Evolutionary conservation across 2,329 filamentous ascomycete species (phyloP).

Genomic region (Podosphaera aphanis): DNA sequence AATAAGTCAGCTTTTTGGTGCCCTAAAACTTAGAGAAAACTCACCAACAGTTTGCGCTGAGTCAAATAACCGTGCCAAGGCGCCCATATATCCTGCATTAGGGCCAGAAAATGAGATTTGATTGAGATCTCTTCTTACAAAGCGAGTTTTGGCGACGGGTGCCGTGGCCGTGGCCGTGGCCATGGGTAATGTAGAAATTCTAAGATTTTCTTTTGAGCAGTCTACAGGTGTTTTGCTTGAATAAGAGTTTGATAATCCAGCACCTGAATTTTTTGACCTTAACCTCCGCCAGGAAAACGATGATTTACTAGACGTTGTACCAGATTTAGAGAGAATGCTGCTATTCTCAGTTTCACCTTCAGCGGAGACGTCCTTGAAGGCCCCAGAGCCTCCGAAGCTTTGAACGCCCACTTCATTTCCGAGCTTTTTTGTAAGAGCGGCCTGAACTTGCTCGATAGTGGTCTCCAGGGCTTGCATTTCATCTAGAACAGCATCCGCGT

Average conservation of each 20-base stretch:
- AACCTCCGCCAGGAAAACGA: constrained; percentile 80
- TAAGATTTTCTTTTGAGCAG: constrained; percentile 32
- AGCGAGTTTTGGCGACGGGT: constrained; percentile 36
- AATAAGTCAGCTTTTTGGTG: constrained; percentile 12
- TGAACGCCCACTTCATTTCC: constrained; percentile 84
- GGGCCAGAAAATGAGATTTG: constrained; percentile 57
- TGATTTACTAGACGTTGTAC: constrained; percentile 47
- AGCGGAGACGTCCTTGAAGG: constrained; percentile 49
- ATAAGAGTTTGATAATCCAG: constrained; percentile 30
- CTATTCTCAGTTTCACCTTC: constrained; percentile 22
- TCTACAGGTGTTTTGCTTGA: constrained; percentile 22
- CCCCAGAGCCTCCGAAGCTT: constrained; percentile 28
- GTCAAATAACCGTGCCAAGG: constrained; percentile 75
- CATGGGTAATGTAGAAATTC: constrained; percentile 60
- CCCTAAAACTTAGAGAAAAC: constrained; percentile 14
- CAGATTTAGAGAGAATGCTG: constrained; percentile 22
- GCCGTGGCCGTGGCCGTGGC: no score
- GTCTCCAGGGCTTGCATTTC: constrained; percentile 81
- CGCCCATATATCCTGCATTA: constrained; percentile 75
- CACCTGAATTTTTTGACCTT: constrained; percentile 65
- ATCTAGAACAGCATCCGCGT: constrained; percentile 76
- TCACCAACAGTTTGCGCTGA: constrained; percentile 79
- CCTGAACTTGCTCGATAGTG: constrained; percentile 68
- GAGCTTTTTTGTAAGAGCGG: constrained; percentile 53
- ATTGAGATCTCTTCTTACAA: constrained; percentile 46